Evolutionary conservation across 495 filamentous ascomycete genomes (phyloP).

Genomic region (Peziza echinospora): DNA sequence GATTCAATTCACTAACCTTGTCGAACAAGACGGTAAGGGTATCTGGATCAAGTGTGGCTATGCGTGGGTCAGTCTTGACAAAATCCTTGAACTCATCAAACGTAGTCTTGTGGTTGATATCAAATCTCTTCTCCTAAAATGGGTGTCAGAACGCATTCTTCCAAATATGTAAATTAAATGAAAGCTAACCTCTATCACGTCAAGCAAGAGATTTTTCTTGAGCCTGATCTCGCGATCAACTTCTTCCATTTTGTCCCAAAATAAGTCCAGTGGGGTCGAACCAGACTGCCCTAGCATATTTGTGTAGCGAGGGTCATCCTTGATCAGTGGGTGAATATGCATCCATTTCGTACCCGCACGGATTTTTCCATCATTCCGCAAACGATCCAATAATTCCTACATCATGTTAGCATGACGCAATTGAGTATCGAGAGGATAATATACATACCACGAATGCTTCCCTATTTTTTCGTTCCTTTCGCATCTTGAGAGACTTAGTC

Average conservation of each 20-base stretch:
- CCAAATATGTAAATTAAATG: too few relatives aligned
- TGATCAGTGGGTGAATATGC: constrained; percentile 53
- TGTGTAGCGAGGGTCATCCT: constrained; percentile 62
- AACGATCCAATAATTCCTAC: constrained; percentile 43
- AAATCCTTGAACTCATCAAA: constrained; percentile 65
- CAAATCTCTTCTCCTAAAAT: constrained; percentile 64
- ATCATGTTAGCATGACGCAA: neutral
- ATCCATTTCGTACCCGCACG: constrained; percentile 83
- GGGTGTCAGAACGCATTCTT: neutral
- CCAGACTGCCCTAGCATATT: constrained; percentile 71
- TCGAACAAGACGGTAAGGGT: constrained; percentile 60
- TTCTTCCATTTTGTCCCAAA: constrained; percentile 93
- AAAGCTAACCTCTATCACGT: constrained; percentile 64
- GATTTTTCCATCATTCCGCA: constrained; percentile 58
- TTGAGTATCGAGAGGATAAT: neutral
- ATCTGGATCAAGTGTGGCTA: constrained; percentile 59
- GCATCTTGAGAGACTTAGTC: constrained; percentile 55
- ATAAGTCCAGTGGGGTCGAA: constrained; percentile 78
- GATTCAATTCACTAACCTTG: constrained; percentile 25
- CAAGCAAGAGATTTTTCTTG: constrained; percentile 64
- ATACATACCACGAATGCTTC: constrained; percentile 42
- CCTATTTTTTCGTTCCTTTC: constrained; percentile 65
- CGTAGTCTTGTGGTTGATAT: constrained; percentile 65
- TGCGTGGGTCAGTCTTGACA: constrained; percentile 63
- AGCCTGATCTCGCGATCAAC: constrained; percentile 66